A percentile compares a stretch with the other conserved stretches of the same genome.
These are phyloP conservation scores for Mortierella claussenii DNA, from an alignment of 192 early-diverging fungal genomes.

Conservation along the genomic window DNA sequence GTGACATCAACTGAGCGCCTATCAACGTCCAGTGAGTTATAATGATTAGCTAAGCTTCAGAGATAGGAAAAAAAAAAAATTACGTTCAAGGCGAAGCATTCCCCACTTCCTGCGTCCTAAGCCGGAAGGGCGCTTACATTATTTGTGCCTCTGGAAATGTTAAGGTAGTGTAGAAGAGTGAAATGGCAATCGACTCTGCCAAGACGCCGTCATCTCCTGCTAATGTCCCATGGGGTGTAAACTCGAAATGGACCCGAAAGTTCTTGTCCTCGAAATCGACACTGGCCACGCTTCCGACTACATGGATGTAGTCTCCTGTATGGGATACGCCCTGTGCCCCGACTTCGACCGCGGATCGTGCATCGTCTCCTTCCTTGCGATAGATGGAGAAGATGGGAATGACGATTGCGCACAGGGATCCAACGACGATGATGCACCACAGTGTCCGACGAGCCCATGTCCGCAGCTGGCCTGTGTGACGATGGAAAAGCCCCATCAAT, in stretches of 20 bases:
- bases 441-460: conserved; percentile 28
- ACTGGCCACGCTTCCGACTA: conserved; percentile 49
- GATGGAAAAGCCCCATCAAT: conserved; percentile 28
- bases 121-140: conserved; percentile 14
- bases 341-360: conserved; percentile 34
- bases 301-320: conserved; percentile 51
- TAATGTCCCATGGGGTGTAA: conserved; percentile 56
- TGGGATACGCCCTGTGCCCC: conserved; percentile 32
- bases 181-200: conserved; percentile 15
- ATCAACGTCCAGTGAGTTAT: too few species aligned
- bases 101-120: too few species aligned
- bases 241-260: conserved; percentile 56
- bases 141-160: conserved; percentile 44
- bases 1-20: conserved; percentile 52
- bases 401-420: conserved; percentile 40
- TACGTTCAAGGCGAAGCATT: too few species aligned
- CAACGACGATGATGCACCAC: conserved; percentile 34
- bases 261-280: conserved; percentile 61
- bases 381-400: conserved; percentile 44
- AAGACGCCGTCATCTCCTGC: conserved; percentile 53
- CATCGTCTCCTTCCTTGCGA: conserved; percentile 32
- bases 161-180: conserved; percentile 44
- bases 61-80: too few species aligned
- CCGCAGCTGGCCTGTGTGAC: conserved; percentile 21
- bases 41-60: too few species aligned